Base-by-base conservation (phyloP, 1,284 basidiomycete species). In the Cutaneotrichosporon mucoides region DNA sequence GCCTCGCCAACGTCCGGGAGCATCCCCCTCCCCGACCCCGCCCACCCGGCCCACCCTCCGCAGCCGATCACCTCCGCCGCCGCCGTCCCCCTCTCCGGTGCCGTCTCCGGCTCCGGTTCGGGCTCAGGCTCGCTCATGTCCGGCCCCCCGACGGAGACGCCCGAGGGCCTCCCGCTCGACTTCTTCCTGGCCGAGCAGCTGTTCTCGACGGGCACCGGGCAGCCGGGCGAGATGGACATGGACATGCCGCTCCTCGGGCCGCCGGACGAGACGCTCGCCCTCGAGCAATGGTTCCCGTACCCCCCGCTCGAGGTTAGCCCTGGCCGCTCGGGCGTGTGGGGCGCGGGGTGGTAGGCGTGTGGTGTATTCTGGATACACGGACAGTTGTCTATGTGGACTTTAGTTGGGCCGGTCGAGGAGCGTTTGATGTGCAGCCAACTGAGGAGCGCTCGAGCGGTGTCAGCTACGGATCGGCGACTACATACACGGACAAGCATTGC, bases 201-300 rank as follows among this genome's bases (percentile, higher is more conserved):
- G 33, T 72, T 73, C 33, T 62, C 51, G 5, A 24, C 24, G 24
- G 24, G 41, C 15, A 13, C 13, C 49, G 11, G 35, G 24, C 24
- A 24, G 24, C 24, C 34, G 12, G 47, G 35, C 4, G 12, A 37
- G 7, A 24, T 13, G 15, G 50, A 6, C 16, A 38, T n/a, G 40
- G 41, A 10, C 13, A 35, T 24, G 13, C 36, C 12, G 16, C 34
- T 53, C 34, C 12, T 53, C 42, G 42, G 12, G 37, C 54, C 41
- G 41, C 15, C 41, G 11, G 66, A 68, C 15, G 65, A 62, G 41
- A 40, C 34, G 13, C 68, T 67, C 56, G 63, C 56, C 44, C 50
- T 71, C 33, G 72, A 75, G 52, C 42, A 63, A 10, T 73, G 69
- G 72, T 75, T 73, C 62, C 70, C 72, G 0, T 75, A 72, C 51